Conservation (phyloP, 768 basidiomycete genomes). For the Galerina sulciceps region DNA sequence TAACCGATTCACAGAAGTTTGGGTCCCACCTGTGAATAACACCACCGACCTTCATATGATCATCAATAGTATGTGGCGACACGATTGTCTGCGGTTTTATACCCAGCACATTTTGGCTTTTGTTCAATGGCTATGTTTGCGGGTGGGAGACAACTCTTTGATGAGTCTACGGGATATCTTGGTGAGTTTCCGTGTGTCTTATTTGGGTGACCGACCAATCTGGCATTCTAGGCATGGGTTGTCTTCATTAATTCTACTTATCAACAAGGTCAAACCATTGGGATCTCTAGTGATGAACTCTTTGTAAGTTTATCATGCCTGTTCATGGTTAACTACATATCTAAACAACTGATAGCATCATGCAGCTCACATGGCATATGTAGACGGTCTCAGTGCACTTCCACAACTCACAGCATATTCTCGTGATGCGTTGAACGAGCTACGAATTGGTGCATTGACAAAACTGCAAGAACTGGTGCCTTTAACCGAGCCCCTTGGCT, state of each 20-base stretch:
- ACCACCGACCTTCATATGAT: conserved; percentile 79
- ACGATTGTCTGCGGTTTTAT: conserved; percentile 53
- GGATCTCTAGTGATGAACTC: conserved; percentile 51
- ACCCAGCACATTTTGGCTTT: conserved; percentile 76
- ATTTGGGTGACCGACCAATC: neutral
- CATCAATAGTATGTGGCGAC: conserved; percentile 69
- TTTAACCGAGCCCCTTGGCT: conserved; percentile 31
- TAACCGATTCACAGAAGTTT: conserved; percentile 98
- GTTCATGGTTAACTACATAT: neutral
- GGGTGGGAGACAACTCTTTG: conserved; percentile 64
- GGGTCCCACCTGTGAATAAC: conserved; percentile 88
- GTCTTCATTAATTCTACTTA: conserved; percentile 77
- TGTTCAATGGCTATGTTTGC: conserved; percentile 73
- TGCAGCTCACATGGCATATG: conserved; percentile 88
- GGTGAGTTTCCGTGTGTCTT: conserved; percentile 45
- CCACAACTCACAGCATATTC: conserved; percentile 75
- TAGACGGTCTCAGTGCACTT: conserved; percentile 86
- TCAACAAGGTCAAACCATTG: conserved; percentile 26
- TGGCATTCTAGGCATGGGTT: conserved; percentile 79
- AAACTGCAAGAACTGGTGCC: conserved; percentile 65
- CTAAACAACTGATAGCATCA: conserved; percentile 69
- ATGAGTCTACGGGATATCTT: conserved; percentile 87
- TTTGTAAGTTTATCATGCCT: conserved; percentile 59
- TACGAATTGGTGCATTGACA: conserved; percentile 60
- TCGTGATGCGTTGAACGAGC: conserved; percentile 52